Conservation (phyloP, 2,329 filamentous ascomycete genomes). For the Penicillium oxalicum region DNA sequence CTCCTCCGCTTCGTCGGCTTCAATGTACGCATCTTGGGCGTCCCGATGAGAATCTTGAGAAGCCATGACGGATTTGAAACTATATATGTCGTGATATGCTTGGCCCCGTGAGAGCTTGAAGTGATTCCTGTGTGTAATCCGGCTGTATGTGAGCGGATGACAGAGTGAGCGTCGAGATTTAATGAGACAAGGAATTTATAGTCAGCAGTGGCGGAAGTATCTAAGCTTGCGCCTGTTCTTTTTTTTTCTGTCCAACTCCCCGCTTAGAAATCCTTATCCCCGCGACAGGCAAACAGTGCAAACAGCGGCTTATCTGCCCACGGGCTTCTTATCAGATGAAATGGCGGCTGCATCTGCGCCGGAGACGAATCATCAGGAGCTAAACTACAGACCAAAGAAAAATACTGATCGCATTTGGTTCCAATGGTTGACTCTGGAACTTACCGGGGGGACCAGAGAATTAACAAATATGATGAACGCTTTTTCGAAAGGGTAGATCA, state of each 20-base stretch:
- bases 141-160: not conserved
- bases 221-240: slow-evolving; percentile 7
- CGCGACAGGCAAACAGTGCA: slow-evolving; percentile 19
- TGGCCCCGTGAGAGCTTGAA: not conserved
- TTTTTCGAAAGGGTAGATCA: not conserved
- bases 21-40: slow-evolving; percentile 65
- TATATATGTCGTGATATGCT: not conserved
- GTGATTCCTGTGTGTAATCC: not conserved
- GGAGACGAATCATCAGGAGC: too few relatives aligned
- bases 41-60: slow-evolving; percentile 39
- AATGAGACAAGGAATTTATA: not conserved
- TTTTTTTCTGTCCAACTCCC: slow-evolving; percentile 18
- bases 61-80: slow-evolving; percentile 24
- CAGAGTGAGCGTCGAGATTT: not conserved
- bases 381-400: too few relatives aligned
- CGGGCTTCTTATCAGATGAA: not conserved
- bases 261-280: slow-evolving; percentile 25
- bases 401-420: too few relatives aligned
- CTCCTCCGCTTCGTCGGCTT: slow-evolving; percentile 71
- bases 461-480: too few relatives aligned
- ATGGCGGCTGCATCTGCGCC: too few relatives aligned
- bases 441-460: too few relatives aligned
- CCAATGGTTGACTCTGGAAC: too few relatives aligned
- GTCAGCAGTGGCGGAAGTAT: slow-evolving; percentile 4
- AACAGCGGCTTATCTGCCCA: slow-evolving; percentile 7